Evolutionary conservation across 176 grass and related monocot genomes (phyloP), one percentile per base, ranked within the genome.

Genomic region (Typha latifolia): DNA sequence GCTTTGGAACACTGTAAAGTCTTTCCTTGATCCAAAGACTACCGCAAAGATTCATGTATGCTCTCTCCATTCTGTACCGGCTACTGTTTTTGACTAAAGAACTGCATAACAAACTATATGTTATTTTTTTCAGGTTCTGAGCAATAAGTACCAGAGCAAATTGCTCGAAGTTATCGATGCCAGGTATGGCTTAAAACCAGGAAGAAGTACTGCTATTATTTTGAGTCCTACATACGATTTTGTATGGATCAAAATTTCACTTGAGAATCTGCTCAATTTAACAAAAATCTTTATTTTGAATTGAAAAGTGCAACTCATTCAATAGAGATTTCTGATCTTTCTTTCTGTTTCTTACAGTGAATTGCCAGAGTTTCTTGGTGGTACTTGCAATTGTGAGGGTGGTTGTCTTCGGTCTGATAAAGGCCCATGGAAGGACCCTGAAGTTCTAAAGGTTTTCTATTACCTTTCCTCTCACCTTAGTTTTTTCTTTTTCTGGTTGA

Each of bases 91-190:
- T 20, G 32, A 10, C 14, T 62, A 14, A 78, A 3, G 24, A 59
- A 56, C 29, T 67, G 18, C 11, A 66, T 66, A 82, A 32, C 26
- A 76, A 59, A 49, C 68, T 21, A 51, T 24, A 55, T 11, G 55
- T 4, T 86, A 5, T 77, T 86, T 49, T 52, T 31, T 76, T 50
- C 72, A 97, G 93, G 93, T 97, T 61, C 72, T 97, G 27, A 89
- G 93, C 22, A 97, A 92, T 69, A 97, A 92, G 77, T 97, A 97
- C n/a, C 94, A 97, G 72, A 90, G 81, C 81, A 97, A 97, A 70
- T 82, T 97, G 87, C 85, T 97, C 15, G 94, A 97, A 67, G 79
- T 97, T 72, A 97, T 97, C 9, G 94, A 97, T 82, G 88, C 94
- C 32, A 97, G 93, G 94, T 92, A 59, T 26, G 7, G n/a, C 16